These are phyloP conservation scores for Exophiala viscosa DNA, from an alignment of 2,329 filamentous ascomycete genomes.

Conservation along the genomic window DNA sequence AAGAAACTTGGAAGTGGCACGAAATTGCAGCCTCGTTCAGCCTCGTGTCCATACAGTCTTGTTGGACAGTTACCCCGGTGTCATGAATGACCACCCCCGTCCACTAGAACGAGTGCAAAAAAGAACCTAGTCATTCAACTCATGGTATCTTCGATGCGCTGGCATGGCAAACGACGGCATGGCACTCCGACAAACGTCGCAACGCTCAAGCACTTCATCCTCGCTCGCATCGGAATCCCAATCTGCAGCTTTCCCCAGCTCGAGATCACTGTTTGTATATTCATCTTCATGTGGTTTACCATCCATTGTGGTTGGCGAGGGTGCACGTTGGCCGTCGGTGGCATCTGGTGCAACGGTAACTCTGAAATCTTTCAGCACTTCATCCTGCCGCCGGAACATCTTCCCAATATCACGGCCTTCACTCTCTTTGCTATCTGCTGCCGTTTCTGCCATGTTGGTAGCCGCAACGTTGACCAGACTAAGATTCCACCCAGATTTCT, in stretches of 20 bases:
- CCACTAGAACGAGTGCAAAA: neutral
- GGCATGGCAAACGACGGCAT: constrained; percentile 24
- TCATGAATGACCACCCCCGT: neutral
- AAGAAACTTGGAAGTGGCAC: neutral
- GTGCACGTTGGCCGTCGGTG: neutral
- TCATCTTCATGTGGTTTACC: neutral
- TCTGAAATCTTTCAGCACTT: constrained; percentile 64
- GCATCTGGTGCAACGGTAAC: constrained; percentile 32
- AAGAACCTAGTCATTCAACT: constrained; percentile 12
- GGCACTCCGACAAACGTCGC: constrained; percentile 20
- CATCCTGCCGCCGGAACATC: constrained; percentile 77
- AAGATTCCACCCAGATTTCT: constrained; percentile 70
- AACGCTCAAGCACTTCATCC: constrained; percentile 14
- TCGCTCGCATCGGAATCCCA: constrained; percentile 24
- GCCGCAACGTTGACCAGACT: constrained; percentile 83
- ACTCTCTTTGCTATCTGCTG: constrained; percentile 49
- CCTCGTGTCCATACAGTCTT: neutral
- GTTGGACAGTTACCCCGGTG: neutral
- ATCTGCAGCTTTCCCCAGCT: constrained; percentile 1
- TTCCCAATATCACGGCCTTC: constrained; percentile 71
- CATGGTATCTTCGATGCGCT: constrained; percentile 25
- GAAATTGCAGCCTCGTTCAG: neutral
- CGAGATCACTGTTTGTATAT: neutral
- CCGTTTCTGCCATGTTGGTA: constrained; percentile 70
- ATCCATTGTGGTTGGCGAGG: neutral